Percentiles rank a stretch among this genome's conserved stretches.
Evolutionary conservation across 2,329 filamentous ascomycete genomes (phyloP).

Genomic region (Exophiala sideris): DNA sequence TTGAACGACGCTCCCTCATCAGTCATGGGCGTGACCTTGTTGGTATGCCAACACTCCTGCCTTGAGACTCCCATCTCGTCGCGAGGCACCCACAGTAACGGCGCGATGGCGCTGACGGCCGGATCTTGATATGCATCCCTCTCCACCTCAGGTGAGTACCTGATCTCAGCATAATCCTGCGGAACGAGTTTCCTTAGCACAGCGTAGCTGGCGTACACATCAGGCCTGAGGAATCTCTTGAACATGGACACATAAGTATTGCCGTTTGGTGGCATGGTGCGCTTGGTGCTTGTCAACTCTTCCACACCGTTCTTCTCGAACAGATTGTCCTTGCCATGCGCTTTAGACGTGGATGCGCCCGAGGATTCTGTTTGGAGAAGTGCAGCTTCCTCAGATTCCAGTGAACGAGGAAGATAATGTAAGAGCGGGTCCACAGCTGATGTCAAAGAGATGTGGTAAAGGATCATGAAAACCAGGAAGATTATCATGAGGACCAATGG

Average conservation of each 20-base stretch:
- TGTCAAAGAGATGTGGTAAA: conserved; percentile 72
- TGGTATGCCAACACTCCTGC: conserved; percentile 73
- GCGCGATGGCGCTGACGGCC: conserved; percentile 58
- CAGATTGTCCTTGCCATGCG: conserved; percentile 13
- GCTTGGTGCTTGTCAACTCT: conserved; percentile 23
- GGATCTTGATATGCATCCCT: conserved; percentile 72
- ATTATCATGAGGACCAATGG: conserved; percentile 73
- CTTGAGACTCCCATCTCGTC: conserved; percentile 70
- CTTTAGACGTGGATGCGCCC: not conserved
- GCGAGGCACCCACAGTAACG: conserved; percentile 79
- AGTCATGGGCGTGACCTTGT: conserved; percentile 70
- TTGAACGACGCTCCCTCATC: conserved; percentile 71
- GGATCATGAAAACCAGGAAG: conserved; percentile 68
- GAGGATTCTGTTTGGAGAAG: conserved; percentile 32
- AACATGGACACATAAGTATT: conserved; percentile 30
- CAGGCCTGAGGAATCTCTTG: conserved; percentile 67
- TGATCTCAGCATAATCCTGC: conserved; percentile 50
- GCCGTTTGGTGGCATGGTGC: conserved; percentile 1
- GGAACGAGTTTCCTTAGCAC: conserved; percentile 69
- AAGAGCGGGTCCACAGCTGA: conserved; percentile 72
- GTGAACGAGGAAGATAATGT: conserved; percentile 73
- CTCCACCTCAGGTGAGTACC: conserved; percentile 61
- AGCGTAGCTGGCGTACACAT: conserved; percentile 70
- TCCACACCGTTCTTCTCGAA: conserved; percentile 25
- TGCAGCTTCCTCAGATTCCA: conserved; percentile 57